phyloP scores from a whole-genome alignment of 225 moss, liverwort and hornwort genomes.

The Pleurozium schreberi region DNA sequence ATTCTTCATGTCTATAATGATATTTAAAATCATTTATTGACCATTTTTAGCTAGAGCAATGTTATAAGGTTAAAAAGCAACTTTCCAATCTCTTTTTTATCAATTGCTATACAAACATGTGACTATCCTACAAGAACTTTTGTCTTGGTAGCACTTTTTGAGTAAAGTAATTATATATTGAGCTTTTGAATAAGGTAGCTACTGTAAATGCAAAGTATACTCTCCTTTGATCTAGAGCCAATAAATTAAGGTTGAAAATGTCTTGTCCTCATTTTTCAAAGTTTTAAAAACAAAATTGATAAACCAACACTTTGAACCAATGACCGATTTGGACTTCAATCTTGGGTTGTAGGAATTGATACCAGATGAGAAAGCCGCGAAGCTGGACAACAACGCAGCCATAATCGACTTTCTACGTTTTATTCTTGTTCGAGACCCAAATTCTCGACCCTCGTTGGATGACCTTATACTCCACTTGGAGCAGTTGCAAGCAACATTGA shows the following conservation, averaged over 20 bases:
- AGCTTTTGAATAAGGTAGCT: background rate
- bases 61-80: background rate
- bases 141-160: accelerated
- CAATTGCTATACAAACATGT: background rate
- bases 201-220: background rate
- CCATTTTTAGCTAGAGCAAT: background rate
- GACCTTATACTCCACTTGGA: conserved; percentile 42
- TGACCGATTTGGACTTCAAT: background rate
- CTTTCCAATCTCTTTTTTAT: background rate
- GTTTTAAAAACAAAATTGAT: no score
- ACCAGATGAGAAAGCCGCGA: conserved; percentile 54
- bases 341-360: conserved; percentile 43
- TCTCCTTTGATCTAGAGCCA: accelerated
- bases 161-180: background rate
- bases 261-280: background rate
- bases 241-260: background rate
- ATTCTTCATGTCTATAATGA: background rate
- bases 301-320: no score
- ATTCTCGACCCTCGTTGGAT: conserved; percentile 54
- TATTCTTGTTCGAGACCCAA: conserved; percentile 65
- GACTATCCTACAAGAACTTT: background rate
- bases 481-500: conserved; percentile 28
- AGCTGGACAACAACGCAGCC: conserved; percentile 46
- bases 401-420: conserved; percentile 58
- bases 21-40: accelerated